These are phyloP conservation scores for Aureobasidium sp. DNA, from an alignment of 2,329 filamentous ascomycete species.

Conservation along the genomic window DNA sequence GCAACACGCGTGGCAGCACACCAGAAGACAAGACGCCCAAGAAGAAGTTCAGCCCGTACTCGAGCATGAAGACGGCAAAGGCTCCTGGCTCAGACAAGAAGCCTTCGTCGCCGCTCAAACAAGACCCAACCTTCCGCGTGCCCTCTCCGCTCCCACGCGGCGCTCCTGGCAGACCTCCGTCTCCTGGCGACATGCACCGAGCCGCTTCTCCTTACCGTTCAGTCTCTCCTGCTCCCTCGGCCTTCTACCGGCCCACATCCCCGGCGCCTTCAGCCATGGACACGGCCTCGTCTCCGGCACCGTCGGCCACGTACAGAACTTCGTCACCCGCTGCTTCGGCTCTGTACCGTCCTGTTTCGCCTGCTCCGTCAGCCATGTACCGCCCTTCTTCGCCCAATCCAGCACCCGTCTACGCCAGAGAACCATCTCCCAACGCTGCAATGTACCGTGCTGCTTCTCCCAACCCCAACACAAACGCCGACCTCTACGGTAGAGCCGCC, in stretches of 20 bases:
- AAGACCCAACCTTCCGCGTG: constrained; percentile 26
- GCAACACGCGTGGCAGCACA: constrained; percentile 21
- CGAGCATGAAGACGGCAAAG: constrained; percentile 45
- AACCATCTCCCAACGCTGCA: constrained; percentile 14
- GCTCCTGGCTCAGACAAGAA: constrained; percentile 29
- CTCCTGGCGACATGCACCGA: constrained; percentile 21
- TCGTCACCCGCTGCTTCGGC: constrained; percentile 18
- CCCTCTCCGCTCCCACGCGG: constrained; percentile 28
- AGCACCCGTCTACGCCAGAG: not conserved
- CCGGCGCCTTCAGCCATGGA: constrained; percentile 21
- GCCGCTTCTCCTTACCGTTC: constrained; percentile 28
- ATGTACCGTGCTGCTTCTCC: constrained; percentile 20
- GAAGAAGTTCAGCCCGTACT: constrained; percentile 41
- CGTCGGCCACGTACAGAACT: constrained; percentile 25
- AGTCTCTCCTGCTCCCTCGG: constrained; percentile 35
- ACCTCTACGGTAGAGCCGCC: constrained; percentile 7
- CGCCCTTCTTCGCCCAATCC: constrained; percentile 23
- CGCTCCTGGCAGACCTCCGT: constrained; percentile 22
- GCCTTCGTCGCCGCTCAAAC: constrained; percentile 20
- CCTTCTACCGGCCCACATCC: constrained; percentile 24
- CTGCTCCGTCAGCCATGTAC: constrained; percentile 11
- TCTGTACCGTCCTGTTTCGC: constrained; percentile 18
- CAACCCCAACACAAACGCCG: constrained; percentile 16
- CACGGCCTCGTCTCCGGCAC: constrained; percentile 22
- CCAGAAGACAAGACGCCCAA: constrained; percentile 27